Evolutionary conservation across 2,329 filamentous ascomycete genomes (phyloP), one percentile per base, ranked within the genome.

Genomic region (Meredithiella fracta): DNA sequence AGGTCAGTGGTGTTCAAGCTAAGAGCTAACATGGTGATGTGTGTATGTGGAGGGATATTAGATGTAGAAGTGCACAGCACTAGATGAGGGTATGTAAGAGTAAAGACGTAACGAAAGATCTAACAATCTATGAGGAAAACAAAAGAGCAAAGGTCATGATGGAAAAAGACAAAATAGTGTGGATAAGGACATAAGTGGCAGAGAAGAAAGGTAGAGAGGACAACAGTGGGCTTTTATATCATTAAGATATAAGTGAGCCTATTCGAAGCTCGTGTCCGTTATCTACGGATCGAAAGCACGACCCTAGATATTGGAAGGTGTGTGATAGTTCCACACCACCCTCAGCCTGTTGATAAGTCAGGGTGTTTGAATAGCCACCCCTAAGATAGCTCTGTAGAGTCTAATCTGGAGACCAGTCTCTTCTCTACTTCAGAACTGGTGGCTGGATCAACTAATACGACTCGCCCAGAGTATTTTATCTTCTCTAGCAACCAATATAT

Each of bases 1-100:
- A 69, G 60, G 65, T 75, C 62, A 74, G 72, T 65, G 50, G 65
- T 67, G 60, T 70, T 67, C 57, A 66, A 61, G 40, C 61, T 62
- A 55, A 72, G 61, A 50, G 65, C 64, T 60, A 34, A 51, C 49
- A 51, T 51, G n/a, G 20, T 51, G 15, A 34, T 51, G 25, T 31
- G 25, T 54, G 23, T 11, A 23, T 23, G 23, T 31, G 25, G 4
- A 23, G 44, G 9, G 9, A 47, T 9, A 26, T 44, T 3, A 44
- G 11, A n/a, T 44, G 17, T n/a, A 20, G 8, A 44, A 17, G 20
- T 44, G n/a, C 17, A 44, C 17, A 5, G 29, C 29, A 34, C 29
- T 34, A 11, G 29, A 5, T n/a, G n/a, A 34, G 29, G 5, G 11
- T 5, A 34, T 34, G 11, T 34, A 34, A 34, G 11, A 7, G 17